Evolutionary conservation across 495 filamentous ascomycete species (phyloP).

Genomic region (Xylaria curta): DNA sequence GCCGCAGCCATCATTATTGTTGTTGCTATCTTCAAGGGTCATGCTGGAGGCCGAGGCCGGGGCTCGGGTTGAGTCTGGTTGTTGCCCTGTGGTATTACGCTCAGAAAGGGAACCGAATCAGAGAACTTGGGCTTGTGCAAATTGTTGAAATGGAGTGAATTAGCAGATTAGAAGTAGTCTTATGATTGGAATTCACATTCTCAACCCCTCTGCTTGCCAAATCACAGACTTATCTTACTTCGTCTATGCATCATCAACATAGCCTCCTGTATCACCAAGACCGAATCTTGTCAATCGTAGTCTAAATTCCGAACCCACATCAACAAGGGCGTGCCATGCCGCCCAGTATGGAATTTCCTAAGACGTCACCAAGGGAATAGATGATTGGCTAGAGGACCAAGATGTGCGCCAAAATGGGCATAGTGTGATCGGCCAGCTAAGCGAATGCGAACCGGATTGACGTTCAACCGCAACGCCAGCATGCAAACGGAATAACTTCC

Average conservation of each 20-base stretch:
- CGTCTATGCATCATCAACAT: neutral
- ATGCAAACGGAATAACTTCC: neutral
- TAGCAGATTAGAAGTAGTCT: neutral
- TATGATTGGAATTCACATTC: neutral
- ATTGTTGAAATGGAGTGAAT: neutral
- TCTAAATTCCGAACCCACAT: neutral
- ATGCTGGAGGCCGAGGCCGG: too few species aligned
- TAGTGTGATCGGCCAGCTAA: neutral
- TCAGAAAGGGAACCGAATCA: neutral
- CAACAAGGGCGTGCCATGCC: neutral
- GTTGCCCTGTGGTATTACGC: neutral
- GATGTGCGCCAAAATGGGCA: neutral
- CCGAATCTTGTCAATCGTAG: neutral
- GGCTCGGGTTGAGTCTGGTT: neutral
- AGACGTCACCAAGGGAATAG: neutral
- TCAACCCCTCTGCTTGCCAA: neutral
- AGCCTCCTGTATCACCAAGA: neutral
- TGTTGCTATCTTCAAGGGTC: neutral
- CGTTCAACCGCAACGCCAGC: neutral
- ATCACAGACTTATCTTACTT: neutral
- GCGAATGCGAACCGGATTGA: conserved; percentile 11
- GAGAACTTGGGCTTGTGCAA: neutral
- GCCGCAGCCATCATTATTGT: neutral
- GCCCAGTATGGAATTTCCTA: conserved; percentile 4
- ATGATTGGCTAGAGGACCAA: neutral